Base-by-base conservation (phyloP, 1,284 basidiomycete genomes). In the Anthracocystis panici-leucophaei region DNA sequence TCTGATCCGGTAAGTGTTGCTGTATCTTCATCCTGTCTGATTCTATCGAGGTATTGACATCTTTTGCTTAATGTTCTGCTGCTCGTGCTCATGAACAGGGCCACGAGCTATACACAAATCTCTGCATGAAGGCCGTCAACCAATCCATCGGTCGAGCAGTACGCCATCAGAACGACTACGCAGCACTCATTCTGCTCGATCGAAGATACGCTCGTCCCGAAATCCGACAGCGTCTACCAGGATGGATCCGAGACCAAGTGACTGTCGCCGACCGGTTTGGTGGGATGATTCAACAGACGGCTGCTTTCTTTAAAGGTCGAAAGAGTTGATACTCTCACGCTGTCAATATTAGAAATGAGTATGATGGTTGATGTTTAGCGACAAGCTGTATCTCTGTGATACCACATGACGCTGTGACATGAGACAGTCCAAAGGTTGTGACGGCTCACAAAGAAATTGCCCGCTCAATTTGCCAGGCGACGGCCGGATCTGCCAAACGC, bases 41-140 rank as follows among this genome's bases (percentile, higher is more conserved):
- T 31, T 31, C n/a, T 33, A 11, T 12, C 31, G 31, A 16, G 5
- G 29, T 29, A 27, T 23, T 55, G 53, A 44, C 53, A 25, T 7
- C 20, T 49, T 49, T 29, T 51, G 18, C 9, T 25, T 21, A 10
- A 7, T 0, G 12, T 41, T 3, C 16, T 54, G 18, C 38, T 25
- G 11, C n/a, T 29, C 14, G 14, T 7, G n/a, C n/a, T n/a, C n/a
- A 46, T n/a, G n/a, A n/a, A 23, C 40, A 67, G 57, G 76, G 75
- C 21, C 75, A 80, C 29, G 82, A 83, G 44, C 66, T 85, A 14
- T 85, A 85, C 65, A 64, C 79, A 21, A 84, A 84, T 33, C 63
- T 85, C 44, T 97, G 94, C 82, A 97, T 97, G 93, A 93, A 93
- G 56, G 89, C 95, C 0, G 95, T 98, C 45, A 99, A 99, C 86